phyloP scores from a whole-genome alignment of 208 protist species.

The Crithidia acanthocephali region DNA sequence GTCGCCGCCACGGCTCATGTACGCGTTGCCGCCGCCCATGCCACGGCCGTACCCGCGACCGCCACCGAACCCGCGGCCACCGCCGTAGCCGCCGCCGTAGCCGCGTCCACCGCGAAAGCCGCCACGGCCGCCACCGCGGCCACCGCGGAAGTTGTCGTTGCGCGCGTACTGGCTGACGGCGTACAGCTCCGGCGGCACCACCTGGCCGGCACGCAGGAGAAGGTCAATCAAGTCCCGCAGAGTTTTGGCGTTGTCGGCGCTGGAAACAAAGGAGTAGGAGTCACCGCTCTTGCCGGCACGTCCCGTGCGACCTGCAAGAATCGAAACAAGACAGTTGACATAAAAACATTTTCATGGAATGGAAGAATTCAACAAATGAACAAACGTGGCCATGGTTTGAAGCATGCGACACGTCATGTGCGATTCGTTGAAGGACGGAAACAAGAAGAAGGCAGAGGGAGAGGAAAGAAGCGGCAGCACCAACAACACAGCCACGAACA shows the following conservation, averaged over 20 bases:
- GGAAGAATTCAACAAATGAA: constrained; percentile 17
- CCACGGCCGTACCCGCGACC: constrained; percentile 26
- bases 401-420: no score
- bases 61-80: background rate
- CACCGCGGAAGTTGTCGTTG: constrained; percentile 37
- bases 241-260: constrained; percentile 71
- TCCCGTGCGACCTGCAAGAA: constrained; percentile 79
- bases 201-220: constrained; percentile 65
- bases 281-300: constrained; percentile 87
- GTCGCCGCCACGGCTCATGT: constrained; percentile 16
- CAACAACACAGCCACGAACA: background rate
- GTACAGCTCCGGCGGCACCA: constrained; percentile 71
- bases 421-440: background rate
- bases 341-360: background rate
- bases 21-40: constrained; percentile 12
- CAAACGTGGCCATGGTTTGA: background rate
- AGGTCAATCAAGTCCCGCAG: constrained; percentile 80
- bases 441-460: constrained; percentile 15
- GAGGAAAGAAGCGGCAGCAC: constrained; percentile 11
- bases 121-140: constrained; percentile 26
- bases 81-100: constrained; percentile 23
- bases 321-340: constrained; percentile 9
- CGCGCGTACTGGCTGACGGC: constrained; percentile 44
- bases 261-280: constrained; percentile 87
- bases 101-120: constrained; percentile 30